Percentiles rank a stretch among this genome's conserved stretches.
Evolutionary conservation across 2,329 filamentous ascomycete genomes (phyloP).

Genomic region (Davidsoniella neocaledoniae): DNA sequence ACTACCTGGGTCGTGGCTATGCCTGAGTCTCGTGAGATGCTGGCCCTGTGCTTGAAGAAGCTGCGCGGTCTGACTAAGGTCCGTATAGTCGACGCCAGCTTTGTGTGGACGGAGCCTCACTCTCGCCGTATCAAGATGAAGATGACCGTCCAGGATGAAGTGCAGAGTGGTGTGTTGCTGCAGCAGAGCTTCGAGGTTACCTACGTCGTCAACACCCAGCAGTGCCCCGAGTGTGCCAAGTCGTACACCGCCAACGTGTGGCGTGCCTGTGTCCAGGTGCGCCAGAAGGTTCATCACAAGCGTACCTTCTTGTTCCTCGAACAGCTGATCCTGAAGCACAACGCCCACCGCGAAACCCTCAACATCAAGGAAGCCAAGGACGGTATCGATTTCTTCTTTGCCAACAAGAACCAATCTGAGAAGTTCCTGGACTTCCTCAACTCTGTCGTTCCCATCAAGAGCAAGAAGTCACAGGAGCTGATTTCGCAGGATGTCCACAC

Average conservation of each 20-base stretch:
- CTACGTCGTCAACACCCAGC: slow-evolving; percentile 77
- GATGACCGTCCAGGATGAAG: slow-evolving; percentile 69
- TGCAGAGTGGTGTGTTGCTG: slow-evolving; percentile 48
- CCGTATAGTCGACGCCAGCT: slow-evolving; percentile 85
- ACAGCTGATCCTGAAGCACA: slow-evolving; percentile 89
- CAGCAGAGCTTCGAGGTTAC: slow-evolving; percentile 94
- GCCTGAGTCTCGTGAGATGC: slow-evolving; percentile 78
- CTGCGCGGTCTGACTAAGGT: slow-evolving; percentile 75
- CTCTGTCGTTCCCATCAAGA: slow-evolving; percentile 60
- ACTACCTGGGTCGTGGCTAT: slow-evolving; percentile 69
- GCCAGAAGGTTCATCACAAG: slow-evolving; percentile 95
- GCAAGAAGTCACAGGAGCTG: slow-evolving; percentile 65
- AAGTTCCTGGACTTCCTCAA: slow-evolving; percentile 82
- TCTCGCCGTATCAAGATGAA: slow-evolving; percentile 85
- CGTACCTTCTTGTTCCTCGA: slow-evolving; percentile 57
- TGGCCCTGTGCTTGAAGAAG: slow-evolving; percentile 82
- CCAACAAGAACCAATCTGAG: slow-evolving; percentile 76
- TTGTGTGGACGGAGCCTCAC: slow-evolving; percentile 97
- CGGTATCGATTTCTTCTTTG: slow-evolving; percentile 91
- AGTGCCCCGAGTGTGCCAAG: slow-evolving; percentile 90
- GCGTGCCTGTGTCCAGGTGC: slow-evolving; percentile 83
- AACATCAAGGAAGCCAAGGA: slow-evolving; percentile 97
- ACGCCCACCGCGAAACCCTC: slow-evolving; percentile 79
- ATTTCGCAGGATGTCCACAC: slow-evolving; percentile 92
- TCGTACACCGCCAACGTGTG: slow-evolving; percentile 94